These are phyloP conservation scores for Cystobasidiaceae sp. DNA, from an alignment of 1,284 basidiomycete species.

Conservation along the genomic window DNA sequence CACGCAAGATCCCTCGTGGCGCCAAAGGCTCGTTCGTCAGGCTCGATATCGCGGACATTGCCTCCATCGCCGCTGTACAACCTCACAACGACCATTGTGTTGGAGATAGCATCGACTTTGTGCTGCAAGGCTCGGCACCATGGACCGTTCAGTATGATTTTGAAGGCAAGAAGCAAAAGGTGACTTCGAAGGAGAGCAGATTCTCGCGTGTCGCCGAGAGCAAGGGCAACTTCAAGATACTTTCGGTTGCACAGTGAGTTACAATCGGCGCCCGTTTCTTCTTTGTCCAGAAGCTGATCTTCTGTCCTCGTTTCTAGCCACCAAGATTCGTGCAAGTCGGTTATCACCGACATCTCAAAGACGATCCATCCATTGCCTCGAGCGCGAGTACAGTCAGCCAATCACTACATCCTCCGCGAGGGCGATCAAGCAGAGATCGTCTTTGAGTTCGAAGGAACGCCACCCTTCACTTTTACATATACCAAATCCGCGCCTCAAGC, in stretches of 20 bases:
- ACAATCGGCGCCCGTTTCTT: too few species aligned
- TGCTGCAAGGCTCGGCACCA: slow-evolving; percentile 89
- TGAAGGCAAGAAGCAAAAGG: slow-evolving; percentile 66
- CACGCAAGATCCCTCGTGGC: slow-evolving; percentile 41
- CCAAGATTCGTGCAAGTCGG: slow-evolving; percentile 62
- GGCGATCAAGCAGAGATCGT: slow-evolving; percentile 64
- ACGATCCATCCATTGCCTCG: slow-evolving; percentile 76
- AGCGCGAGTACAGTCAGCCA: slow-evolving; percentile 79
- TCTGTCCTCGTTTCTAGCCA: slow-evolving; percentile 14
- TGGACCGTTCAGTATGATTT: slow-evolving; percentile 89
- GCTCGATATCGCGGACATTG: slow-evolving; percentile 86
- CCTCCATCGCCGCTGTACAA: slow-evolving; percentile 79
- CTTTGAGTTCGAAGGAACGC: slow-evolving; percentile 79
- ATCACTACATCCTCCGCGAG: slow-evolving; percentile 74
- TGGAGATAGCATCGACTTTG: slow-evolving; percentile 83
- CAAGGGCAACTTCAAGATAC: slow-evolving; percentile 73
- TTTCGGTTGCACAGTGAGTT: slow-evolving; percentile 71
- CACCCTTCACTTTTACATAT: slow-evolving; percentile 80
- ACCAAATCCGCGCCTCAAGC: slow-evolving; percentile 47
- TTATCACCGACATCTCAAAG: slow-evolving; percentile 69
- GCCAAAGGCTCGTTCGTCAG: slow-evolving; percentile 6
- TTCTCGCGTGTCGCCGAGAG: slow-evolving; percentile 78
- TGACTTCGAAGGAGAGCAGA: slow-evolving; percentile 69
- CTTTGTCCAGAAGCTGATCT: too few species aligned
- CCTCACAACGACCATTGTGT: slow-evolving; percentile 77